These are phyloP conservation scores for Yamadazyma friedrichii DNA, from an alignment of 1,139 yeast species.

Conservation along the genomic window DNA sequence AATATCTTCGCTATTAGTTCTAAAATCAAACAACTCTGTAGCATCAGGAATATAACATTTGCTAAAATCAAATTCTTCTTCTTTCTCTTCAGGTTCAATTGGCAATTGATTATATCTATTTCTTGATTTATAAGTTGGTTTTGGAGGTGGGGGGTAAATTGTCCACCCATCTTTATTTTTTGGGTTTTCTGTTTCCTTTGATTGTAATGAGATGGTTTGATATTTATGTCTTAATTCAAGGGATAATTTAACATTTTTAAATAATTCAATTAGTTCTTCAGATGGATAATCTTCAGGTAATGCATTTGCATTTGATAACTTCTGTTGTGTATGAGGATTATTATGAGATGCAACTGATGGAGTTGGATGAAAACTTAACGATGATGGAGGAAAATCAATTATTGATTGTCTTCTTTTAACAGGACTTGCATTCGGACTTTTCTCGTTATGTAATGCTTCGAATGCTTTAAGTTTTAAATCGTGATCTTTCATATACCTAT, in stretches of 20 bases:
- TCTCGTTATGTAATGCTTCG: slow-evolving; percentile 42
- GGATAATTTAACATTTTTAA: slow-evolving; percentile 67
- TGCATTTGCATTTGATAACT: slow-evolving; percentile 40
- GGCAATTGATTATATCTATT: slow-evolving; percentile 55
- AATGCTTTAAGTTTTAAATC: slow-evolving; percentile 71
- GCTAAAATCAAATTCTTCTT: slow-evolving; percentile 56
- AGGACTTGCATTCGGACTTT: slow-evolving; percentile 19
- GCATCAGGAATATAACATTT: slow-evolving; percentile 66
- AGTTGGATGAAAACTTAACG: slow-evolving; percentile 22
- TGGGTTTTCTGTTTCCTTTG: slow-evolving; percentile 70
- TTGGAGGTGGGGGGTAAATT: slow-evolving; percentile 92
- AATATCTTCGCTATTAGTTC: slow-evolving; percentile 61
- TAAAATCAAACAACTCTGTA: slow-evolving; percentile 47
- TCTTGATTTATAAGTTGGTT: slow-evolving; percentile 81
- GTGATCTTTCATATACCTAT: slow-evolving; percentile 61
- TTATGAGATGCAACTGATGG: slow-evolving; percentile 18
- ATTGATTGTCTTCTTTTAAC: slow-evolving; percentile 50
- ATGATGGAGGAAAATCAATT: slow-evolving; percentile 45
- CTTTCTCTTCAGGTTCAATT: slow-evolving; percentile 25
- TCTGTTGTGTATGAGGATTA: slow-evolving; percentile 14
- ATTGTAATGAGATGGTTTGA: slow-evolving; percentile 66
- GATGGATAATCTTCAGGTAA: slow-evolving; percentile 69
- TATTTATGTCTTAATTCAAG: slow-evolving; percentile 77
- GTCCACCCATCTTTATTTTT: slow-evolving; percentile 71
- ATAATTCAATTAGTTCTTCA: slow-evolving; percentile 67